These are phyloP conservation scores for Knoxia roxburghii DNA, from an alignment of 257 asterid species.

Conservation along the genomic window DNA sequence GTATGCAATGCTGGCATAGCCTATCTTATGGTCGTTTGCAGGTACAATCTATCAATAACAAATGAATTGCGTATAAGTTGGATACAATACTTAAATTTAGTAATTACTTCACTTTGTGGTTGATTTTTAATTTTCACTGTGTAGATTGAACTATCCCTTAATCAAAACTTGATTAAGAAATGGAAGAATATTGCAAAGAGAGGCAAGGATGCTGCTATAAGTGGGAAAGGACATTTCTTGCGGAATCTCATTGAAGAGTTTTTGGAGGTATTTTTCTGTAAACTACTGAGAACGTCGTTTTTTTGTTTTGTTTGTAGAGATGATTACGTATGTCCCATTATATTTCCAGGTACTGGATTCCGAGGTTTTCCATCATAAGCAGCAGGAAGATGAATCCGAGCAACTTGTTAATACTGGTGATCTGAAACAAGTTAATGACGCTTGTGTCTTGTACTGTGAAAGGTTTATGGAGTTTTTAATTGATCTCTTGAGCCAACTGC, in stretches of 20 bases:
- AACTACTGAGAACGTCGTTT: too few species aligned
- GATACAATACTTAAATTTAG: not conserved
- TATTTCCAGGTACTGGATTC: slow-evolving; percentile 69
- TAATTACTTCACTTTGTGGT: slow-evolving; percentile 2
- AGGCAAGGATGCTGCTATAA: slow-evolving; percentile 62
- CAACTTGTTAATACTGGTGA: slow-evolving; percentile 28
- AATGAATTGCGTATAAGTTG: slow-evolving; percentile 1
- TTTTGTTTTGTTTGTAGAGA: slow-evolving; percentile 13
- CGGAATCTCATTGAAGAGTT: slow-evolving; percentile 84
- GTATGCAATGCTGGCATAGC: slow-evolving; percentile 94
- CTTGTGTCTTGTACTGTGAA: slow-evolving; percentile 81
- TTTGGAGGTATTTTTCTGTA: slow-evolving; percentile 51
- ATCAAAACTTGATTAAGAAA: slow-evolving; percentile 63
- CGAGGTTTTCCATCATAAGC: slow-evolving; percentile 47
- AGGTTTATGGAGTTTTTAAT: slow-evolving; percentile 96
- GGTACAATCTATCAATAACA: slow-evolving; percentile 30
- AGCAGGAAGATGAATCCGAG: slow-evolving; percentile 33
- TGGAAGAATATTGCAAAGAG: slow-evolving; percentile 80
- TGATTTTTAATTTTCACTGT: slow-evolving; percentile 2
- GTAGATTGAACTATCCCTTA: slow-evolving; percentile 84
- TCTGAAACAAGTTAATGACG: slow-evolving; percentile 50
- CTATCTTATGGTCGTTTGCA: slow-evolving; percentile 90
- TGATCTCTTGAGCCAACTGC: slow-evolving; percentile 98
- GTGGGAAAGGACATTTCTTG: slow-evolving; percentile 70
- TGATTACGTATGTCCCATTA: slow-evolving; percentile 20